Evolutionary conservation across 78 protist genomes (phyloP).

Genomic region (Chrysochromulina parva): DNA sequence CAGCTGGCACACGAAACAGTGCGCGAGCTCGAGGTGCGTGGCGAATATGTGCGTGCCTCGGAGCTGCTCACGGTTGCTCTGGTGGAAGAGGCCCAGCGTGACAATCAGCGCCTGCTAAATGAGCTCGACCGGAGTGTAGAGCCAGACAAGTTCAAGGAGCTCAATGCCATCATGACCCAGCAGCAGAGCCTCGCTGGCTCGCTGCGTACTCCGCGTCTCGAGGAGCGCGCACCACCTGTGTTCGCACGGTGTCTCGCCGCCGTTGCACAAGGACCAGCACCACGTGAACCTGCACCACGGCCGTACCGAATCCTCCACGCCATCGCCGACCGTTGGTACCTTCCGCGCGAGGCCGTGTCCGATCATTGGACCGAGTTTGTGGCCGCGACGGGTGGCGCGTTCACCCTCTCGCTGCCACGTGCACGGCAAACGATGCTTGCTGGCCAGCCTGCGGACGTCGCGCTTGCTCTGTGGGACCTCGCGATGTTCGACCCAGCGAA

Average conservation of each 20-base stretch:
- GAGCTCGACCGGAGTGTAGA: background rate
- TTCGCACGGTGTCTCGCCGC: background rate
- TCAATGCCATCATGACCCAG: no score
- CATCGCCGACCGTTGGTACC: background rate
- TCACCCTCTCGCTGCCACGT: background rate
- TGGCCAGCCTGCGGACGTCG: no score
- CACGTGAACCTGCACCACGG: no score
- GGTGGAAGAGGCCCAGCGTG: background rate
- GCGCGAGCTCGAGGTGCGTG: slow-evolving; percentile 5
- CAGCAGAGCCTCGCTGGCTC: no score
- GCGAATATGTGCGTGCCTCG: background rate
- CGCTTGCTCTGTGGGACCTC: no score
- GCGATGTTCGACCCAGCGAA: no score
- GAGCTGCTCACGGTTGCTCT: background rate
- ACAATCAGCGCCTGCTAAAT: background rate
- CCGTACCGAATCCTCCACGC: background rate
- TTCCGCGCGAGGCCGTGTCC: background rate
- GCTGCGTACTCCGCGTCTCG: background rate
- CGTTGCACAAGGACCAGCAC: background rate
- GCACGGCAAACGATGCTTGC: background rate
- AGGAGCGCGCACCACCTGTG: background rate
- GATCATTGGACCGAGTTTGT: background rate
- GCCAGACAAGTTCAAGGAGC: no score
- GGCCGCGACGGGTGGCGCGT: background rate
- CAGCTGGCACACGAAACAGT: background rate